These are phyloP conservation scores for Biscogniauxia sp. DNA, from an alignment of 2,329 filamentous ascomycete species.

Conservation along the genomic window DNA sequence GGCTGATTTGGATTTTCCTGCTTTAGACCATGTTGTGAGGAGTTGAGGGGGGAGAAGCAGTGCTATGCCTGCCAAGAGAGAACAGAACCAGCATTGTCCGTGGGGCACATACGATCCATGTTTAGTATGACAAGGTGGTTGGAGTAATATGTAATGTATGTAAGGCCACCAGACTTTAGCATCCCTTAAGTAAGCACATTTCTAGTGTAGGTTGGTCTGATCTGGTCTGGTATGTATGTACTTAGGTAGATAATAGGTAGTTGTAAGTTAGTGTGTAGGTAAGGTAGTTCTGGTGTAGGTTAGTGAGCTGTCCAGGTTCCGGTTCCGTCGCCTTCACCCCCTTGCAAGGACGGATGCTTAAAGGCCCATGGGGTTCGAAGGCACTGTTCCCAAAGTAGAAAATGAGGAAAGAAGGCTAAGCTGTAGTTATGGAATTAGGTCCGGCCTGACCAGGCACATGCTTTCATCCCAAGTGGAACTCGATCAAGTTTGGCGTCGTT, in stretches of 20 bases:
- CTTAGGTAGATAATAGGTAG: too few species aligned
- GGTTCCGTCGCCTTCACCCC: not conserved
- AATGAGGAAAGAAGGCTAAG: not conserved
- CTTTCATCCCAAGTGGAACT: not conserved
- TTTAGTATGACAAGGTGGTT: not conserved
- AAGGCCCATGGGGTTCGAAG: not conserved
- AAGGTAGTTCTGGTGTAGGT: too few species aligned
- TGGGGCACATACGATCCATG: slow-evolving; percentile 13
- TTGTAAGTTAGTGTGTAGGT: not conserved
- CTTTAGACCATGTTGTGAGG: slow-evolving; percentile 7
- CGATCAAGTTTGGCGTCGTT: not conserved
- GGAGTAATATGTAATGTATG: not conserved
- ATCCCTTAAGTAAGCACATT: not conserved
- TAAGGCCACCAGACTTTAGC: not conserved
- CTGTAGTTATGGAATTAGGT: not conserved
- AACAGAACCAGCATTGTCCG: slow-evolving; percentile 20
- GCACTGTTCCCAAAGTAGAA: not conserved
- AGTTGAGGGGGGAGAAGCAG: slow-evolving; percentile 15
- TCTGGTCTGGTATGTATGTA: too few species aligned
- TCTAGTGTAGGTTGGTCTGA: not conserved
- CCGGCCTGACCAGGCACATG: not conserved
- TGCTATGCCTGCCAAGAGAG: slow-evolving; percentile 17
- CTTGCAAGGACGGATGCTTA: not conserved
- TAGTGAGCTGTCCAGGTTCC: not conserved
- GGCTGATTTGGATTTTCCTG: slow-evolving; percentile 1